Base-by-base conservation (phyloP, 768 basidiomycete species). In the Aureoboletus auriporus region DNA sequence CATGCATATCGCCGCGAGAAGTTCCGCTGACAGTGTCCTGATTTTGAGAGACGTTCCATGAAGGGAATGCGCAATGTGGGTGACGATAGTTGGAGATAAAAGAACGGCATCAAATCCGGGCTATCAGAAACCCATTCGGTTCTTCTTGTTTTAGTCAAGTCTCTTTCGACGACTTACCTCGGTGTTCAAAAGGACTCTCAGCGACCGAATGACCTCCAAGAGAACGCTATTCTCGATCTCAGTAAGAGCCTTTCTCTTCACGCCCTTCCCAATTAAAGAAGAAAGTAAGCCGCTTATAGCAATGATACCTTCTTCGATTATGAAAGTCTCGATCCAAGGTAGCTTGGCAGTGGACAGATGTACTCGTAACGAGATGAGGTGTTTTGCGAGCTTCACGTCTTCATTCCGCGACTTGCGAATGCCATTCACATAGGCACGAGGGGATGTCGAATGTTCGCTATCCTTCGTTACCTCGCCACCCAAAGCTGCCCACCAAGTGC, bases 331-430 rank as follows among this genome's bases (percentile, higher is more conserved):
- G 42, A 93, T 82, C 81, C 91, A 94, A 3, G 74, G 67, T 11
- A 93, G 51, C 50, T 82, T 83, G 0, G 86, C 89, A 0, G 92
- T 93, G 3, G 92, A 89, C 1, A 96, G 71, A 58, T 91, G 87
- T 0, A 93, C 87, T 3, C 93, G 82, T 14, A 97, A 72, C 1
- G 85, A 82, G 37, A 92, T 86, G 2, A 96, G 71, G 57, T 89
- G 82, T 60, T 89, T 92, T 43, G 79, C 74, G 26, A 93, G 74
- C 58, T 79, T 82, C 34, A 76, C 67, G 55, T 86, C 82, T 8
- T 72, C 68, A 5, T 73, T 55, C 56, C 76, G 88, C 42, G 72
- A 72, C 13, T 67, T 74, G 44, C 76, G 77, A 45, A 93, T 71
- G 10, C 75, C 72, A 41, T 82, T 75, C 34, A 84, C 80, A 66